Conservation (phyloP, 176 grass and related monocot genomes). For the Poa annua region DNA sequence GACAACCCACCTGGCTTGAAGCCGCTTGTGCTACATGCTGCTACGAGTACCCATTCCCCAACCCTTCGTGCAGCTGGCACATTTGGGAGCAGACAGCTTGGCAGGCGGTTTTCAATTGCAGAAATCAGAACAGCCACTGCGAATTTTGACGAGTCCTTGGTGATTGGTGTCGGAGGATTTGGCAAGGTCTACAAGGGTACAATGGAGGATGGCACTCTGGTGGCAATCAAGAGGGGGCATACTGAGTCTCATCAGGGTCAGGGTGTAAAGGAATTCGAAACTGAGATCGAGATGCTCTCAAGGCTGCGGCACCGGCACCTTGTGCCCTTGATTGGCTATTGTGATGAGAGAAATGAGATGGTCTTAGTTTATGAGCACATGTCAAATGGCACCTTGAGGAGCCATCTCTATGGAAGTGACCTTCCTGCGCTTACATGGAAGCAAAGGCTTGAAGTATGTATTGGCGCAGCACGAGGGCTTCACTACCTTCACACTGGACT, state of each 20-base stretch:
- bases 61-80: constrained; percentile 31
- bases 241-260: constrained; percentile 81
- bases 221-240: constrained; percentile 85
- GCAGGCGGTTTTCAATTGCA: constrained; percentile 65
- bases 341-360: constrained; percentile 90
- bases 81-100: constrained; percentile 49
- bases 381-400: constrained; percentile 88
- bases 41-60: constrained; percentile 48
- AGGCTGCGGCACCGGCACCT: constrained; percentile 92
- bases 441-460: constrained; percentile 83
- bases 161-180: constrained; percentile 91
- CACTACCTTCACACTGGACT: constrained; percentile 96
- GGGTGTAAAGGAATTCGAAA: constrained; percentile 88
- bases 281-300: constrained; percentile 94
- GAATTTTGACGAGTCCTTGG: constrained; percentile 85
- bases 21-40: constrained; percentile 65
- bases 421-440: constrained; percentile 76
- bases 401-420: constrained; percentile 78
- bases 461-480: constrained; percentile 82
- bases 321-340: constrained; percentile 87
- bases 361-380: constrained; percentile 97
- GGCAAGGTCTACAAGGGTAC: constrained; percentile 88
- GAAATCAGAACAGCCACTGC: constrained; percentile 75
- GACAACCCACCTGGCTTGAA: constrained; percentile 53
- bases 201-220: constrained; percentile 56